Conservation (phyloP, 2,329 filamentous ascomycete genomes). For the Hypoxylon sp. region DNA sequence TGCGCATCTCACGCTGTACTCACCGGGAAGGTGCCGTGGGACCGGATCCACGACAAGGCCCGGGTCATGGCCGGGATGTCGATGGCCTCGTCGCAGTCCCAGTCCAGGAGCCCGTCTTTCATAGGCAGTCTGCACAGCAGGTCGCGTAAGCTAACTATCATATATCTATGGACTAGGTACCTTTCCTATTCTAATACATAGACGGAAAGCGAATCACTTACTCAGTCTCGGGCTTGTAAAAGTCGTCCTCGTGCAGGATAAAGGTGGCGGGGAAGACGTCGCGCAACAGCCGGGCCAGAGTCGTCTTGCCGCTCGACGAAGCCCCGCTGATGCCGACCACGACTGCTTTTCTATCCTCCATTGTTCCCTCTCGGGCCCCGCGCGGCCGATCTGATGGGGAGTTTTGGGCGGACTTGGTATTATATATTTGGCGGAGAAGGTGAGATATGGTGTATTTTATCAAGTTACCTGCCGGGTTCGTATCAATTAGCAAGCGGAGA, state of each 20-base stretch:
- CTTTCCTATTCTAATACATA: too few relatives aligned
- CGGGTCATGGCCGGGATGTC: constrained; percentile 72
- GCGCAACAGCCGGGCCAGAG: constrained; percentile 82
- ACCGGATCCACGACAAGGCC: constrained; percentile 74
- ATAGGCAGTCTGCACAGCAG: constrained; percentile 60
- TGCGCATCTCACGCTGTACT: constrained; percentile 39
- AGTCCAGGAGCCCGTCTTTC: constrained; percentile 75
- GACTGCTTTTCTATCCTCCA: constrained; percentile 56
- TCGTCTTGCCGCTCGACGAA: constrained; percentile 95
- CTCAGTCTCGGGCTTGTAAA: constrained; percentile 83
- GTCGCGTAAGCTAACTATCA: not conserved
- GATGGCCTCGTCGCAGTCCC: constrained; percentile 87
- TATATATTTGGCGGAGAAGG: constrained; percentile 1
- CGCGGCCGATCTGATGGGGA: not conserved
- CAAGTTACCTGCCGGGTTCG: too few relatives aligned
- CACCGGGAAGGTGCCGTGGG: constrained; percentile 71
- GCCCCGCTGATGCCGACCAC: constrained; percentile 86
- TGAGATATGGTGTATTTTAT: constrained; percentile 16
- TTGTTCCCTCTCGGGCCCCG: constrained; percentile 26
- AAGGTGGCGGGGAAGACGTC: constrained; percentile 80
- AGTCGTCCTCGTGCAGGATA: constrained; percentile 95
- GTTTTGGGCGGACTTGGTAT: too few relatives aligned
- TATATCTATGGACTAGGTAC: not conserved
- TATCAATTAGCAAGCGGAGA: constrained; percentile 12
- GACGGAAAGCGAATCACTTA: constrained; percentile 52